phyloP scores from a whole-genome alignment of 148 eudicot genomes.

The Simmondsia chinensis region DNA sequence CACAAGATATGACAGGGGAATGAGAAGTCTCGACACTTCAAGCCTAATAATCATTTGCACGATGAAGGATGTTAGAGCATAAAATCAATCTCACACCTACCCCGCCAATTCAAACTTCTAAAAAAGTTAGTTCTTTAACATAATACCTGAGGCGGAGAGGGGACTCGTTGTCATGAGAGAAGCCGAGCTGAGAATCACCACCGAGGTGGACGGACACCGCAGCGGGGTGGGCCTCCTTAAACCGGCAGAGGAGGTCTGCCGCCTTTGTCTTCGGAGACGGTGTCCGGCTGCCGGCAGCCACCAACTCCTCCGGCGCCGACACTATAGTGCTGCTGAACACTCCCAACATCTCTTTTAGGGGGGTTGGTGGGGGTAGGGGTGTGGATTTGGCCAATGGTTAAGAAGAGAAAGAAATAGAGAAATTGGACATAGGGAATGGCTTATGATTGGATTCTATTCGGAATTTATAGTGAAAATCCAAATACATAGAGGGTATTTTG shows the following conservation, averaged over 20 bases:
- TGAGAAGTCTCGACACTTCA: no score
- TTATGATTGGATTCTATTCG: no score
- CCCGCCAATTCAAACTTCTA: no score
- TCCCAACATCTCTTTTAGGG: constrained; percentile 45
- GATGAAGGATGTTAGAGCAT: no score
- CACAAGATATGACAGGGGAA: no score
- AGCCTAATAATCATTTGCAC: no score
- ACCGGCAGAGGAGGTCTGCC: constrained; percentile 45
- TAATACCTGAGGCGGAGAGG: constrained; percentile 56
- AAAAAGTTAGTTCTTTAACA: not conserved
- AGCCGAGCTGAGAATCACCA: constrained; percentile 57
- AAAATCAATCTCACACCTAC: not conserved
- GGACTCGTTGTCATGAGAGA: constrained; percentile 57
- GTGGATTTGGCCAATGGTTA: not conserved
- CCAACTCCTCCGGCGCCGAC: constrained; percentile 88
- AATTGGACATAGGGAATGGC: no score
- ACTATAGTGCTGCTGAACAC: constrained; percentile 78
- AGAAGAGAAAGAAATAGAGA: no score
- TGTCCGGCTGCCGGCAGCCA: constrained; percentile 81
- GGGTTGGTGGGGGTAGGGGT: not conserved
- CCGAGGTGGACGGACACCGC: constrained; percentile 59
- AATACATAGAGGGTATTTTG: no score
- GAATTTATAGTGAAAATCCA: no score
- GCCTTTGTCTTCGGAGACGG: constrained; percentile 84
- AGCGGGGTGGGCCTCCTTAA: constrained; percentile 32